Percentiles rank a stretch among this genome's conserved stretches.
phyloP scores from a whole-genome alignment of 345 rosid species.

The Brassica rapa region DNA sequence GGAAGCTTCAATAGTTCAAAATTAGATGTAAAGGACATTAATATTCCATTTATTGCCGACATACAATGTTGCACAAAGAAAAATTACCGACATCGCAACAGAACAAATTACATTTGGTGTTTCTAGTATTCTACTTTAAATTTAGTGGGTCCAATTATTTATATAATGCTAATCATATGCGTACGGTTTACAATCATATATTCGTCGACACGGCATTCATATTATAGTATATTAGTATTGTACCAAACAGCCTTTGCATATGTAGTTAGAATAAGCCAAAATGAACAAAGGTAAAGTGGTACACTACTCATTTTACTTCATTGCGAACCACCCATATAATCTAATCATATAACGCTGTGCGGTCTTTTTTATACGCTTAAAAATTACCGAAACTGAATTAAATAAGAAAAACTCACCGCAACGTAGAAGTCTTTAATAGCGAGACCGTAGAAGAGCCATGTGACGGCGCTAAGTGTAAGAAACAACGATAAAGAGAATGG shows the following conservation, averaged over 20 bases:
- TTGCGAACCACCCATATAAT: slow-evolving; percentile 15
- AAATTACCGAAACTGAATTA: neutral
- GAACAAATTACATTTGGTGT: slow-evolving; percentile 28
- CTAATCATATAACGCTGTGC: slow-evolving; percentile 23
- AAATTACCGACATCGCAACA: slow-evolving; percentile 25
- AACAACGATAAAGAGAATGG: slow-evolving; percentile 56
- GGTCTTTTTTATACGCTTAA: slow-evolving; percentile 25
- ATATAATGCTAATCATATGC: neutral
- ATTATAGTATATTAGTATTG: neutral
- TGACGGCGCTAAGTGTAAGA: slow-evolving; percentile 59
- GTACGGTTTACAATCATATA: slow-evolving; percentile 34
- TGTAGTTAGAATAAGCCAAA: slow-evolving; percentile 17
- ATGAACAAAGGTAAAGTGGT: slow-evolving; percentile 13
- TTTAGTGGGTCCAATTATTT: slow-evolving; percentile 21
- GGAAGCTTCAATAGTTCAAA: slow-evolving; percentile 47
- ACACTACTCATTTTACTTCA: slow-evolving; percentile 27
- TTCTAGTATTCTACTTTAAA: slow-evolving; percentile 17
- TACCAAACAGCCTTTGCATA: slow-evolving; percentile 1
- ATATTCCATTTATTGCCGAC: slow-evolving; percentile 31
- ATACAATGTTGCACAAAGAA: slow-evolving; percentile 7
- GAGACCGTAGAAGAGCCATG: slow-evolving; percentile 63
- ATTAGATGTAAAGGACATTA: slow-evolving; percentile 26
- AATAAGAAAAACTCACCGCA: slow-evolving; percentile 43
- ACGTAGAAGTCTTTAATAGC: slow-evolving; percentile 51
- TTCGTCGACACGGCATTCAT: slow-evolving; percentile 30